Conservation (phyloP, 1,284 basidiomycete species). For the Wallemia mellicola region DNA sequence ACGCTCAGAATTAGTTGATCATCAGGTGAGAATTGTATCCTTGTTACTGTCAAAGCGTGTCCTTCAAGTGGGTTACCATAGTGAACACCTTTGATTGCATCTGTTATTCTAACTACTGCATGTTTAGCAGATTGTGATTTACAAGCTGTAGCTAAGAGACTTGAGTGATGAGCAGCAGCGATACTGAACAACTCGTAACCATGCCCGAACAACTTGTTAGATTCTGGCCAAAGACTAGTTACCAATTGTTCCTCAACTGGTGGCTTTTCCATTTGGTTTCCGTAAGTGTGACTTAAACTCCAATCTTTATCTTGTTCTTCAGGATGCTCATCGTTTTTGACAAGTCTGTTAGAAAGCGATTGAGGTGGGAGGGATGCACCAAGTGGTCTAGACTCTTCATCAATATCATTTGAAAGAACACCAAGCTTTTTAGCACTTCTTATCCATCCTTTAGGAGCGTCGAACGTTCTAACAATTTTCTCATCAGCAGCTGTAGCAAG, state of each 20-base stretch:
- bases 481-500: slow-evolving; percentile 74
- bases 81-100: slow-evolving; percentile 34
- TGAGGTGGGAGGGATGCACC: not conserved
- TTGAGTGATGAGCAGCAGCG: slow-evolving; percentile 33
- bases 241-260: slow-evolving; percentile 32
- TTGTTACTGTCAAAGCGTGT: slow-evolving; percentile 66
- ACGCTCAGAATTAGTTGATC: slow-evolving; percentile 50
- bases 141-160: slow-evolving; percentile 67
- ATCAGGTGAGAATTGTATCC: slow-evolving; percentile 60
- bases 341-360: not conserved
- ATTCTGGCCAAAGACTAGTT: slow-evolving; percentile 81
- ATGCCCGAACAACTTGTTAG: slow-evolving; percentile 91
- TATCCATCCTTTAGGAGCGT: slow-evolving; percentile 51
- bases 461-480: slow-evolving; percentile 68
- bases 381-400: slow-evolving; percentile 3
- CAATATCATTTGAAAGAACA: slow-evolving; percentile 8
- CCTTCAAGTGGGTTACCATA: slow-evolving; percentile 44
- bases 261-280: slow-evolving; percentile 13
- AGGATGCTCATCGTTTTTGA: slow-evolving; percentile 3
- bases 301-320: not conserved
- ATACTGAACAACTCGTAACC: slow-evolving; percentile 77
- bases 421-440: slow-evolving; percentile 23
- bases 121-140: slow-evolving; percentile 62
- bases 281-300: not conserved
- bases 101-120: slow-evolving; percentile 60